Evolutionary conservation across 139 green algal species (phyloP), one percentile per base, ranked within the genome.

Genomic region (Edaphochlamys debaryana): DNA sequence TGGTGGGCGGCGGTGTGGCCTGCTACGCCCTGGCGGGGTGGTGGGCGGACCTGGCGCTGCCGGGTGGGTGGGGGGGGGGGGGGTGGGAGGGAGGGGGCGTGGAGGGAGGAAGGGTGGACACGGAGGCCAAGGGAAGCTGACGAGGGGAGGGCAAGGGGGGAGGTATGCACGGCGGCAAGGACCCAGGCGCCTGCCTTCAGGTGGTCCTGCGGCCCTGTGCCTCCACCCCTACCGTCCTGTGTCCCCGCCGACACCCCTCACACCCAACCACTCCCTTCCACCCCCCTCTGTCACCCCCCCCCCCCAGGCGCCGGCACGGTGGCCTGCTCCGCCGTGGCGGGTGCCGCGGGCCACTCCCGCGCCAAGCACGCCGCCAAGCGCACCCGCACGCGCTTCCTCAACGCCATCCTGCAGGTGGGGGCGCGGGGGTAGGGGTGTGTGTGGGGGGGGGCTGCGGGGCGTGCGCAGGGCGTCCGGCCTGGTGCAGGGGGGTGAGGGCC

Each of bases 11-110:
- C 54, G 74, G 74, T 4, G 38, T 70, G 30, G 74, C 74, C 2
- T 80, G 74, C 74, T 80, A 80, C n/a, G 74, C 74, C 29, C 36
- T 80, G 54, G 29, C 70, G 38, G 74, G 74, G 37, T 69, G 56
- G 74, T 80, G 58, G 58, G 60, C 34, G 20, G 74, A 80, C 74
- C 19, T 80, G 60, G 74, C 58, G 29, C 37, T 80, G 40, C 74
- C 74, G n/a, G 74, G 74, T 80, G 74, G 20, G 74, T 38, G 60
- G 60, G 60, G 9, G 36, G 23, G 56, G 36, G 37, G 56, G 15
- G 41, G 42, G 9, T 23, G 38, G 37, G 67, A 54, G 19, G 7
- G 20, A 20, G 4, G 38, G 7, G 64, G 64, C 34, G 34, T 4
- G 20, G 34, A 3, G 3, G 19, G 9, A 4, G 15, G 4, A 29